Conservation (phyloP, 202 grass and related monocot genomes). For the Brachypodium distachyon region DNA sequence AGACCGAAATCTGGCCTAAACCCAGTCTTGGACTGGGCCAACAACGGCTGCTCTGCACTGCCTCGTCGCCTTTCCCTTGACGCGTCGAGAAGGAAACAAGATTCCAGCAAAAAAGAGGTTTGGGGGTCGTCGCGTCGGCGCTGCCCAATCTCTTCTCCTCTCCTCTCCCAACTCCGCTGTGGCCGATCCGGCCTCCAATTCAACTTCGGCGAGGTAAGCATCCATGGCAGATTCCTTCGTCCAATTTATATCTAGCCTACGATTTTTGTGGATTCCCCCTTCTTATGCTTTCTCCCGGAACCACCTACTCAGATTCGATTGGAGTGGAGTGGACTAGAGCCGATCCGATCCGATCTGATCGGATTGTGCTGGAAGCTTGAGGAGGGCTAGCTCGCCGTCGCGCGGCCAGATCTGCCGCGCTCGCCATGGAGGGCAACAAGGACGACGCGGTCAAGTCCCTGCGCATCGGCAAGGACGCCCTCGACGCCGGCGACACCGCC, state of each 20-base stretch:
- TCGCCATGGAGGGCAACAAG: constrained; percentile 91
- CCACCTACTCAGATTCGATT: constrained; percentile 16
- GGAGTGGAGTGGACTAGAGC: not conserved
- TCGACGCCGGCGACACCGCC: constrained; percentile 49
- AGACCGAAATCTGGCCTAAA: not conserved
- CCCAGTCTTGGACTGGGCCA: not conserved
- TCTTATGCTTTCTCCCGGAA: not conserved
- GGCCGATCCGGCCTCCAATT: constrained; percentile 12
- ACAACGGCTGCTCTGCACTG: not conserved
- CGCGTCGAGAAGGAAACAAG: constrained; percentile 7
- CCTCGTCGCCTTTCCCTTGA: not conserved
- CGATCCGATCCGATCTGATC: constrained; percentile 27
- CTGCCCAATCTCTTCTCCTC: not conserved
- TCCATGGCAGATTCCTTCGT: not conserved
- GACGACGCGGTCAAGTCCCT: constrained; percentile 90
- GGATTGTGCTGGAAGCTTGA: not conserved
- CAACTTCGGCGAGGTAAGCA: constrained; percentile 22
- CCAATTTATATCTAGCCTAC: not conserved
- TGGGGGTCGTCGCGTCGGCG: constrained; percentile 24
- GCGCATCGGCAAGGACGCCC: constrained; percentile 70
- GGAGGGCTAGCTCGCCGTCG: not conserved
- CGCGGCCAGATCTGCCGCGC: constrained; percentile 1
- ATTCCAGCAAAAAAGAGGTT: not conserved
- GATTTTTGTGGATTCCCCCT: not conserved
- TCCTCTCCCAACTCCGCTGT: not conserved